A percentile compares a stretch with the other conserved stretches of the same genome.
phyloP scores from a whole-genome alignment of 257 asterid genomes.

The Rehmannia glutinosa region DNA sequence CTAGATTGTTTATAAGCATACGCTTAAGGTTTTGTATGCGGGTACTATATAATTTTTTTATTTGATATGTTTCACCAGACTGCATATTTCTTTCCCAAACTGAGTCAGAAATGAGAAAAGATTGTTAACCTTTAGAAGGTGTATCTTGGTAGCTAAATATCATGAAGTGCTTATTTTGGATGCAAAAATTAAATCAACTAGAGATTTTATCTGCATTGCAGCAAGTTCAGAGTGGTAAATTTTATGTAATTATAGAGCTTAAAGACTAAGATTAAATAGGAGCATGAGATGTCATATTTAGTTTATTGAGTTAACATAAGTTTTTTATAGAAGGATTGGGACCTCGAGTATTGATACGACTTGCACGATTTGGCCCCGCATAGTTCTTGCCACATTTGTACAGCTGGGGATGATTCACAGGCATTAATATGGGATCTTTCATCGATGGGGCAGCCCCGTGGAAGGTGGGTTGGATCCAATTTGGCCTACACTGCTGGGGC shows the following conservation, averaged over 20 bases:
- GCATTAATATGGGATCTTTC: slow-evolving; percentile 97
- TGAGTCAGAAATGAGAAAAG: not conserved
- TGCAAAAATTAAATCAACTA: too few relatives aligned
- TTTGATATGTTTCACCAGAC: not conserved
- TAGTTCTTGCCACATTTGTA: slow-evolving; percentile 96
- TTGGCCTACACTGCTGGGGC: slow-evolving; percentile 95
- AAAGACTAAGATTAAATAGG: not conserved
- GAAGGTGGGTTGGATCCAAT: slow-evolving; percentile 97
- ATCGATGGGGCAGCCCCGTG: slow-evolving; percentile 87
- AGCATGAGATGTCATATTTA: not conserved
- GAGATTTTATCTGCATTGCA: not conserved
- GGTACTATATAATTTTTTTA: not conserved
- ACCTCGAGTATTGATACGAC: slow-evolving; percentile 93
- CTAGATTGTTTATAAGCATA: not conserved
- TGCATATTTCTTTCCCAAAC: not conserved
- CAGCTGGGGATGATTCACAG: slow-evolving; percentile 97
- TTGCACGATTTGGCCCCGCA: slow-evolving; percentile 98
- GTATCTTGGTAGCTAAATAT: too few relatives aligned
- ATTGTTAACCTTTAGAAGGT: too few relatives aligned
- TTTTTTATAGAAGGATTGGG: slow-evolving; percentile 85
- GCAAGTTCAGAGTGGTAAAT: not conserved
- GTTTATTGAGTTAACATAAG: slow-evolving; percentile 4
- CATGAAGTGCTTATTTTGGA: too few relatives aligned
- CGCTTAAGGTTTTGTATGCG: not conserved
- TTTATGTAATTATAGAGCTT: not conserved